A percentile compares a stretch with the other conserved stretches of the same genome.
Evolutionary conservation across 805 yeast genomes (phyloP).

Genomic region (Pichia insulana): DNA sequence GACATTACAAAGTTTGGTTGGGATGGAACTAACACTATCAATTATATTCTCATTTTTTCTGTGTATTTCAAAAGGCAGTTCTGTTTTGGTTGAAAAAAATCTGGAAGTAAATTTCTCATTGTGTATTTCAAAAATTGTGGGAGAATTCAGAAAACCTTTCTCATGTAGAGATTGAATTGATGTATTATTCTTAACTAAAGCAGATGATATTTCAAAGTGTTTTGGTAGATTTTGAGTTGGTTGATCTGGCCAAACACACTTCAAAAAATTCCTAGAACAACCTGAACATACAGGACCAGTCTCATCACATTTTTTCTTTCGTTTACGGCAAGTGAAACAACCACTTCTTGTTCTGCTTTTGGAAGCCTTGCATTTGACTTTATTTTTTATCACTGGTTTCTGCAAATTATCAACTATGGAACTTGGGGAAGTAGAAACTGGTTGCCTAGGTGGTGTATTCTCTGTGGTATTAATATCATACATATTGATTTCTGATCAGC

Average conservation of each 20-base stretch:
- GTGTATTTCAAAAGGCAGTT: no score
- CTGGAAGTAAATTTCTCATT: not conserved
- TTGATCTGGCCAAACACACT: slow-evolving; percentile 27
- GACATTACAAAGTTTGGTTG: slow-evolving; percentile 22
- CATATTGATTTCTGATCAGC: no score
- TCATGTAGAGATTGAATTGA: no score
- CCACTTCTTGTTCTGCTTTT: slow-evolving; percentile 27
- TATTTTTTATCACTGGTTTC: not conserved
- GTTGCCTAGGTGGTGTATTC: no score
- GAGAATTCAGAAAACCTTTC: no score
- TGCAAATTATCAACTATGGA: not conserved
- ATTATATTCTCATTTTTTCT: no score
- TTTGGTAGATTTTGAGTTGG: slow-evolving; percentile 21
- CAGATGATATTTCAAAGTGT: slow-evolving; percentile 20
- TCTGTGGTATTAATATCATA: no score
- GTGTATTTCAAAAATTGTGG: not conserved
- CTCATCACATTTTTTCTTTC: slow-evolving; percentile 32
- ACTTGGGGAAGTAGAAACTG: no score
- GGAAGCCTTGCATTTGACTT: slow-evolving; percentile 7
- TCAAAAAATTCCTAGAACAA: slow-evolving; percentile 26
- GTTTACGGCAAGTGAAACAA: slow-evolving; percentile 30
- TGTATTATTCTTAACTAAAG: slow-evolving; percentile 7
- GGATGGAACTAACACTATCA: slow-evolving; percentile 10
- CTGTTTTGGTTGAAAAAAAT: no score
- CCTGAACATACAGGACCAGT: slow-evolving; percentile 27